Percentiles rank a stretch among this genome's conserved stretches.
Conservation (phyloP, 495 filamentous ascomycete species). For the Lasiosphaeris hirsuta region DNA sequence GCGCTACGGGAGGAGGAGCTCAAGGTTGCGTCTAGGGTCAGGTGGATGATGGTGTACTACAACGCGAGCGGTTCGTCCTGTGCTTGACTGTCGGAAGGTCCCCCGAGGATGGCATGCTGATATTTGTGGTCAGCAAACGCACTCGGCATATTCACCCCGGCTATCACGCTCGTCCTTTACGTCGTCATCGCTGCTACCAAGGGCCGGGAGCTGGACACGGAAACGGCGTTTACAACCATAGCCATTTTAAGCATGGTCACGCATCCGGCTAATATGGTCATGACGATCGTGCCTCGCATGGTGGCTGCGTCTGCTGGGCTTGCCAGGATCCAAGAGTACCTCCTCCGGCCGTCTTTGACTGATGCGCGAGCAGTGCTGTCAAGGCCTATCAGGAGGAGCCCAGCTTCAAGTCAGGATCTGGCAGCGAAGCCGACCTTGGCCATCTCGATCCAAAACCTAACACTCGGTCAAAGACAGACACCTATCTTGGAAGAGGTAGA, state of each 20-base stretch:
- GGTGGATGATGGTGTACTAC: constrained; percentile 43
- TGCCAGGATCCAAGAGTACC: constrained; percentile 34
- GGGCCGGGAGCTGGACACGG: constrained; percentile 22
- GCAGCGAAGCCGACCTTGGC: neutral
- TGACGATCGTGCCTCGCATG: constrained; percentile 37
- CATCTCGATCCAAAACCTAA: neutral
- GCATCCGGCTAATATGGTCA: constrained; percentile 42
- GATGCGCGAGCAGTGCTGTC: neutral
- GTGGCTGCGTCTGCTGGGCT: constrained; percentile 32
- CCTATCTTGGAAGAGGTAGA: constrained; percentile 14
- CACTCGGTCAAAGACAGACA: neutral
- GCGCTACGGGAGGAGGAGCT: constrained; percentile 5
- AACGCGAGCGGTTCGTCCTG: constrained; percentile 39
- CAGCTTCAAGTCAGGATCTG: too few relatives aligned
- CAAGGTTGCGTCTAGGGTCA: constrained; percentile 28
- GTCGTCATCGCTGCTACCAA: constrained; percentile 25
- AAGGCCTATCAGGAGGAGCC: too few relatives aligned
- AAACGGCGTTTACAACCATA: constrained; percentile 39
- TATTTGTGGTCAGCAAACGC: constrained; percentile 29
- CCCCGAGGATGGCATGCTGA: neutral
- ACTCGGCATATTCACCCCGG: constrained; percentile 42
- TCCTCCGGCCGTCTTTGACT: neutral
- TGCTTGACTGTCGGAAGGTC: neutral
- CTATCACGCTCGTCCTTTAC: constrained; percentile 37
- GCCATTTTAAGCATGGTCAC: constrained; percentile 36